phyloP scores from a whole-genome alignment of 73 alveolate genomes.

The Stentor coeruleus region DNA sequence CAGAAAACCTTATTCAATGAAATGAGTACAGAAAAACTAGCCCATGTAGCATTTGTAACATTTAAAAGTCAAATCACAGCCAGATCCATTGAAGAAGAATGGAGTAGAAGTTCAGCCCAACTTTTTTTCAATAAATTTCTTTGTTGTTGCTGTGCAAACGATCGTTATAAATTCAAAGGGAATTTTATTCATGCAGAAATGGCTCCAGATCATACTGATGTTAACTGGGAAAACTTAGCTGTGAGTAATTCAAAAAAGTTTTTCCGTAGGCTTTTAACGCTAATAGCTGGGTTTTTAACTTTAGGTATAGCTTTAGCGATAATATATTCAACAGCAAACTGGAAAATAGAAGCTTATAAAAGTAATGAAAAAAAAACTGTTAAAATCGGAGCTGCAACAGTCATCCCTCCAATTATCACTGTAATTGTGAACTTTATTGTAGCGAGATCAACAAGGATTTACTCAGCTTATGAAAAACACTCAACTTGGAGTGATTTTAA shows the following conservation, averaged over 20 bases:
- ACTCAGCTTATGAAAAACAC: slow-evolving; percentile 1
- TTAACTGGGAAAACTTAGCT: slow-evolving; percentile 11
- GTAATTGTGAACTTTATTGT: not conserved
- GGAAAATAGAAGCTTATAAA: not conserved
- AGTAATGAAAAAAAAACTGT: not conserved
- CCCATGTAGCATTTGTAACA: not conserved
- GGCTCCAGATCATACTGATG: slow-evolving; percentile 21
- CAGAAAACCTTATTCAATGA: not conserved
- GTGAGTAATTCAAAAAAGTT: not conserved
- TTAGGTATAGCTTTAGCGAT: not conserved
- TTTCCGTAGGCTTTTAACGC: not conserved
- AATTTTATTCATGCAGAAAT: not conserved
- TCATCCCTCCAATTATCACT: not conserved
- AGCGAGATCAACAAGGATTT: not conserved
- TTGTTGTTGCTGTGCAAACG: not conserved
- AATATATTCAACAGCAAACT: not conserved
- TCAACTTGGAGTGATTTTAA: slow-evolving; percentile 7
- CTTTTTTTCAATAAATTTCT: not conserved
- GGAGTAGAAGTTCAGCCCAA: not conserved
- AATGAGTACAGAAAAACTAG: not conserved
- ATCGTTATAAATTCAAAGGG: slow-evolving; percentile 6
- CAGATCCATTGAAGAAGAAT: not conserved
- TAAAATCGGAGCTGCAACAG: not conserved
- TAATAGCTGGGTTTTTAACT: not conserved
- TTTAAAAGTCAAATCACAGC: not conserved